phyloP scores from a whole-genome alignment of 164 flowering plant species.

The Annona squamosa region DNA sequence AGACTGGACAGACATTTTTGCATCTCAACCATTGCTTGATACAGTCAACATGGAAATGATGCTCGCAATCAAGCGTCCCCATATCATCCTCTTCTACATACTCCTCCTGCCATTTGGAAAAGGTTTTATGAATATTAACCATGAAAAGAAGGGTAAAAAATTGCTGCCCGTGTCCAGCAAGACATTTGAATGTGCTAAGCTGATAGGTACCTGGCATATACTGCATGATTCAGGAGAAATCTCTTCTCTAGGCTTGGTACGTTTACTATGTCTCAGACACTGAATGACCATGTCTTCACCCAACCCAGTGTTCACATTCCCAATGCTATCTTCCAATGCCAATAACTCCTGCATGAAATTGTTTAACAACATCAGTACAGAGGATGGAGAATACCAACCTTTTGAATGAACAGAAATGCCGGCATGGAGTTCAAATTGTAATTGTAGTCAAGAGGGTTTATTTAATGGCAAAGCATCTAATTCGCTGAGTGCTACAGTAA shows the following conservation, averaged over 20 bases:
- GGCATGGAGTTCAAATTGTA: neutral
- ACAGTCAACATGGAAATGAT: constrained; percentile 63
- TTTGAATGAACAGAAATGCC: neutral
- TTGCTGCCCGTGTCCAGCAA: no score
- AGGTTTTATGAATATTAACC: neutral
- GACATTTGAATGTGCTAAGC: neutral
- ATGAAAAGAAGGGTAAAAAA: no score
- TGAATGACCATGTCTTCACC: constrained; percentile 48
- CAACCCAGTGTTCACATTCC: constrained; percentile 69
- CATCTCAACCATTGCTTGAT: constrained; percentile 68
- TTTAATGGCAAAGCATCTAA: neutral
- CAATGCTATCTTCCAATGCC: constrained; percentile 83
- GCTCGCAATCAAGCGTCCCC: constrained; percentile 76
- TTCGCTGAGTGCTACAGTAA: neutral
- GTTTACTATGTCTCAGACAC: constrained; percentile 39
- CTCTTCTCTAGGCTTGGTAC: constrained; percentile 4
- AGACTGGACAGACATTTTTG: constrained; percentile 83
- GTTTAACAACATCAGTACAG: neutral
- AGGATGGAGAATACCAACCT: neutral
- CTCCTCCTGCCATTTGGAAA: constrained; percentile 53
- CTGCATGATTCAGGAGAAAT: constrained; percentile 70
- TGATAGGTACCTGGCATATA: constrained; percentile 56
- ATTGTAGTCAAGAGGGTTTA: neutral
- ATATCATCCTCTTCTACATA: constrained; percentile 62
- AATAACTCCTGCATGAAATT: constrained; percentile 48